phyloP scores from a whole-genome alignment of 2,329 filamentous ascomycete species.

The Cladosporium phlei region DNA sequence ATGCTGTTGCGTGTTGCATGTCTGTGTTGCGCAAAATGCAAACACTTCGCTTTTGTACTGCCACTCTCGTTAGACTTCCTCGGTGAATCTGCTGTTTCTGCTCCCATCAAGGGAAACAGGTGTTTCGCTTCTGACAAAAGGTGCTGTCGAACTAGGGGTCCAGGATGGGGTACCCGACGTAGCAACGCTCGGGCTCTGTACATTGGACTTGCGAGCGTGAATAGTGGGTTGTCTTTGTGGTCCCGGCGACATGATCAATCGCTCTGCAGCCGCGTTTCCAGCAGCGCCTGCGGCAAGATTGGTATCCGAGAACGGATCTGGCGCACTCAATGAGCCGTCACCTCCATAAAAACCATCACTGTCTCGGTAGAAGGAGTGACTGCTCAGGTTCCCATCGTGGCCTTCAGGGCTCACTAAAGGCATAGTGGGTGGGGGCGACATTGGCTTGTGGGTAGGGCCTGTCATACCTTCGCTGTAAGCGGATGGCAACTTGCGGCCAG shows the following conservation, averaged over 20 bases:
- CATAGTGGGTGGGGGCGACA: slow-evolving; percentile 15
- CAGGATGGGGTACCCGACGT: slow-evolving; percentile 14
- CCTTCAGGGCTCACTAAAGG: slow-evolving; percentile 13
- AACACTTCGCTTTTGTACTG: slow-evolving; percentile 1
- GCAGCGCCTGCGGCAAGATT: background rate
- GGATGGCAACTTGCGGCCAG: slow-evolving; percentile 46
- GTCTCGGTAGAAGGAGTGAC: slow-evolving; percentile 43
- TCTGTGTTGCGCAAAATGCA: background rate
- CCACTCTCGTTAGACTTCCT: slow-evolving; percentile 20
- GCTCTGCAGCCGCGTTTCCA: slow-evolving; percentile 13
- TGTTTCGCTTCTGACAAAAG: slow-evolving; percentile 21
- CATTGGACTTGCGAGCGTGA: slow-evolving; percentile 29
- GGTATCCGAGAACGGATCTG: slow-evolving; percentile 12
- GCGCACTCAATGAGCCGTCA: slow-evolving; percentile 22
- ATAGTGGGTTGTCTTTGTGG: slow-evolving; percentile 31
- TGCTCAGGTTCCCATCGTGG: slow-evolving; percentile 24
- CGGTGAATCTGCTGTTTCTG: slow-evolving; percentile 25
- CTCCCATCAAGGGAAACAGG: slow-evolving; percentile 21
- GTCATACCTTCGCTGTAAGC: slow-evolving; percentile 46
- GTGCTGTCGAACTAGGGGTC: slow-evolving; percentile 14
- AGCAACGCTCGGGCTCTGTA: slow-evolving; percentile 18
- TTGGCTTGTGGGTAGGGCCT: slow-evolving; percentile 23
- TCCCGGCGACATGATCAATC: slow-evolving; percentile 30
- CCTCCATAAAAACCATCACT: slow-evolving; percentile 40
- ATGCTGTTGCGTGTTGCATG: background rate